Evolutionary conservation across 176 grass and related monocot genomes (phyloP).

Genomic region (Triticum urartu): DNA sequence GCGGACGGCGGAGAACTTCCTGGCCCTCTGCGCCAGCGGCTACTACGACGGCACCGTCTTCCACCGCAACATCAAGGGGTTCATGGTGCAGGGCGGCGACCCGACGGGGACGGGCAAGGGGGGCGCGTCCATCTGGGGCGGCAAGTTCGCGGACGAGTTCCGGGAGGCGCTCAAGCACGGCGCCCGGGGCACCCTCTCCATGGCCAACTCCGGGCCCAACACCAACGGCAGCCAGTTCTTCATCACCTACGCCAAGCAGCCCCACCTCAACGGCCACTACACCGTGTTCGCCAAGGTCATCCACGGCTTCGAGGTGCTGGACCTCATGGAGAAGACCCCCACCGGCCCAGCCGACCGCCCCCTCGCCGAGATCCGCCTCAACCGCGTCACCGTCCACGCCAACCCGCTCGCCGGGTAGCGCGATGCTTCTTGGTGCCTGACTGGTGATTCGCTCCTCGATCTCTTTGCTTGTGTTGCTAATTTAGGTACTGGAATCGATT

Average conservation of each 20-base stretch:
- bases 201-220: slow-evolving; percentile 93
- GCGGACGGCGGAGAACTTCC: slow-evolving; percentile 83
- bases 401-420: slow-evolving; percentile 69
- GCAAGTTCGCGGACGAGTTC: slow-evolving; percentile 94
- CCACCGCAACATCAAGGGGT: slow-evolving; percentile 97
- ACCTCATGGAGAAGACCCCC: slow-evolving; percentile 96
- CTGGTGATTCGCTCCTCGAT: background rate
- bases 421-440: background rate
- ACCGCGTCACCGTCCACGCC: slow-evolving; percentile 90
- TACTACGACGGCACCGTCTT: slow-evolving; percentile 96
- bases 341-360: slow-evolving; percentile 78
- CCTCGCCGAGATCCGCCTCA: slow-evolving; percentile 91
- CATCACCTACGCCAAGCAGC: slow-evolving; percentile 89
- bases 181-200: slow-evolving; percentile 72
- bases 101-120: slow-evolving; percentile 90
- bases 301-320: slow-evolving; percentile 94
- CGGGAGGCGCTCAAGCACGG: slow-evolving; percentile 92
- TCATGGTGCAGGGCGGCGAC: slow-evolving; percentile 99
- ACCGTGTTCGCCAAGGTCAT: slow-evolving; percentile 99
- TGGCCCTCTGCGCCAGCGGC: slow-evolving; percentile 85
- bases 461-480: background rate
- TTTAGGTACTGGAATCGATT: background rate
- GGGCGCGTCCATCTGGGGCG: slow-evolving; percentile 79
- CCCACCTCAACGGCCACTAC: slow-evolving; percentile 93
- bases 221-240: slow-evolving; percentile 99